phyloP scores from a whole-genome alignment of 345 rosid species.

The Eutrema yunnanense region DNA sequence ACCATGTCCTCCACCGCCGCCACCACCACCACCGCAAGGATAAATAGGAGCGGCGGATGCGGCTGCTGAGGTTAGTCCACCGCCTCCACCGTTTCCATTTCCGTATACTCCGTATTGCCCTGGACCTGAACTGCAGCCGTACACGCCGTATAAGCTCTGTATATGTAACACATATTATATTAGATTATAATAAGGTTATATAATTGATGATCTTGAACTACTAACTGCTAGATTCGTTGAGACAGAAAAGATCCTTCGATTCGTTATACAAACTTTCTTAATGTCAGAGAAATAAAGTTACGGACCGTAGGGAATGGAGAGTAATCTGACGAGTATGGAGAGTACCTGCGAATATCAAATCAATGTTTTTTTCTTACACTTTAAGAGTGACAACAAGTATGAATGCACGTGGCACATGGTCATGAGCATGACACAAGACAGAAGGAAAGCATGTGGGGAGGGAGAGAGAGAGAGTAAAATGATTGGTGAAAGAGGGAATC shows the following conservation, averaged over 20 bases:
- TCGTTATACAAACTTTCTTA: neutral
- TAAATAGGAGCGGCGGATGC: constrained; percentile 30
- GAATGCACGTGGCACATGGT: constrained; percentile 31
- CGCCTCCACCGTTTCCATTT: constrained; percentile 13
- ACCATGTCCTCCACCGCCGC: constrained; percentile 2
- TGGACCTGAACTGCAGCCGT: constrained; percentile 9
- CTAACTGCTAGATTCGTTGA: neutral
- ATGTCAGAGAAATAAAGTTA: constrained; percentile 8
- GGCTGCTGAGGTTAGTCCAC: constrained; percentile 29
- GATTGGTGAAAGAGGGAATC: constrained; percentile 30
- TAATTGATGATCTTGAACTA: neutral
- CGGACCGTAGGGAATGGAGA: constrained; percentile 79
- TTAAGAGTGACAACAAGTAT: constrained; percentile 13
- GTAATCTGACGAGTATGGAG: constrained; percentile 79
- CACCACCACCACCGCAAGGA: constrained; percentile 21
- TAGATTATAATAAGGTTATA: neutral
- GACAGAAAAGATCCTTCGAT: constrained; percentile 1
- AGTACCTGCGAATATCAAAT: constrained; percentile 52
- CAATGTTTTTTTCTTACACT: neutral
- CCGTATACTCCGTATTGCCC: constrained; percentile 26
- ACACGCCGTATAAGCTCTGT: constrained; percentile 26
- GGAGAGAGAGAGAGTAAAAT: neutral
- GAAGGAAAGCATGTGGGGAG: constrained; percentile 23
- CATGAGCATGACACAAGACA: constrained; percentile 25
- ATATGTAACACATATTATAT: neutral